Evolutionary conservation across 257 asterid species (phyloP).

Genomic region (Salvia miltiorrhiza): DNA sequence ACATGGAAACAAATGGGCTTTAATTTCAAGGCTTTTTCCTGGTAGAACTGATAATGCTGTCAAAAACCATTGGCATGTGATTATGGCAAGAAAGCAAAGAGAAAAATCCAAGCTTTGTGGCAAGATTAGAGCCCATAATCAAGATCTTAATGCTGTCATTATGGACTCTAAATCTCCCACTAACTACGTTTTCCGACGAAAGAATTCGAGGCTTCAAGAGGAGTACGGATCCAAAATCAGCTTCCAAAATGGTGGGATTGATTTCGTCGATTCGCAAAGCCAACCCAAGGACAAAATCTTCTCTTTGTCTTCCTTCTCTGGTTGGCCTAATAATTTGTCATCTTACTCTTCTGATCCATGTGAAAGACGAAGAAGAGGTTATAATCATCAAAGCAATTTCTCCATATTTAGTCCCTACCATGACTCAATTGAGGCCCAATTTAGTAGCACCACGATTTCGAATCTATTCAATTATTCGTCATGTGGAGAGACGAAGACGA

Average conservation of each 20-base stretch:
- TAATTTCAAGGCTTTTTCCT: conserved; percentile 84
- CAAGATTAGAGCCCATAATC: conserved; percentile 34
- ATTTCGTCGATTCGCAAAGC: conserved; percentile 32
- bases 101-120: conserved; percentile 58
- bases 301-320: conserved; percentile 45
- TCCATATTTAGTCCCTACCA: conserved; percentile 31
- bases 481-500: conserved; percentile 11
- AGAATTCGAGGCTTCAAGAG: conserved; percentile 25
- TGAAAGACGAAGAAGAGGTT: conserved; percentile 22
- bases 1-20: conserved; percentile 93
- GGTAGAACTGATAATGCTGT: conserved; percentile 97
- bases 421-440: conserved; percentile 16
- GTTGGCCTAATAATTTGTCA: conserved; percentile 37
- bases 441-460: conserved; percentile 7
- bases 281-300: conserved; percentile 40
- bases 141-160: neutral
- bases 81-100: conserved; percentile 90
- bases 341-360: conserved; percentile 22
- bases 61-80: conserved; percentile 93
- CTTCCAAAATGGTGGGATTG: conserved; percentile 33
- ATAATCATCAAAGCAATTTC: conserved; percentile 25
- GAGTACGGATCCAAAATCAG: conserved; percentile 47
- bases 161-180: conserved; percentile 36
- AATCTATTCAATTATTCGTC: conserved; percentile 30
- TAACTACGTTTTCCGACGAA: conserved; percentile 35